Percentiles rank a stretch among this genome's conserved stretches.
Evolutionary conservation across 257 asterid species (phyloP).

Genomic region (Solanum gandarillasii): DNA sequence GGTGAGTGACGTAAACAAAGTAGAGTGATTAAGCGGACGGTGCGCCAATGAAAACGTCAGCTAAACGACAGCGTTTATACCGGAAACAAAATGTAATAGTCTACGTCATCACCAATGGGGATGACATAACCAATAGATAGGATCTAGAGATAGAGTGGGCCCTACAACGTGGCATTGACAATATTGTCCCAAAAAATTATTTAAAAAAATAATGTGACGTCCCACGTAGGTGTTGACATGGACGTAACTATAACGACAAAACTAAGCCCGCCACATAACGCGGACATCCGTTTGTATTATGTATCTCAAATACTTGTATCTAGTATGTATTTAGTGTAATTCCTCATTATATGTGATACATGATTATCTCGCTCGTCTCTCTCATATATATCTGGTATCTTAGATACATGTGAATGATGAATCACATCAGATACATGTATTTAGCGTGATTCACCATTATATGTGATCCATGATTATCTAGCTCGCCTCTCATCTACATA

Average conservation of each 20-base stretch:
- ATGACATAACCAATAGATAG: not conserved
- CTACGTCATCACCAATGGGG: not conserved
- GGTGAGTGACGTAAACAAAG: not conserved
- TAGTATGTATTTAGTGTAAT: no score
- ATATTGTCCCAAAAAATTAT: not conserved
- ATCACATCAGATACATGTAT: not conserved
- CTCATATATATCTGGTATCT: rapidly evolving
- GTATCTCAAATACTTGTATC: no score
- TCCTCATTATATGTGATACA: no score
- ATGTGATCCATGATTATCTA: not conserved
- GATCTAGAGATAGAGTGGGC: not conserved
- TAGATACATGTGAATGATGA: not conserved
- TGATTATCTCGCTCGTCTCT: not conserved
- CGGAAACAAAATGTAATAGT: not conserved
- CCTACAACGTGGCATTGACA: not conserved
- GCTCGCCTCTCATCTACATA: no score
- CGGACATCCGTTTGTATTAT: no score
- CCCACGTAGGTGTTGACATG: not conserved
- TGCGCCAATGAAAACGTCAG: constrained; percentile 9
- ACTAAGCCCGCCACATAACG: not conserved
- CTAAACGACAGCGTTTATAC: not conserved
- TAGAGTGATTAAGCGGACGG: not conserved
- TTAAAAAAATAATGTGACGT: not conserved
- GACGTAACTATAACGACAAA: not conserved
- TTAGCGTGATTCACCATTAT: not conserved